phyloP scores from a whole-genome alignment of 2,329 filamentous ascomycete species.

The Cyphellophora attinorum region DNA sequence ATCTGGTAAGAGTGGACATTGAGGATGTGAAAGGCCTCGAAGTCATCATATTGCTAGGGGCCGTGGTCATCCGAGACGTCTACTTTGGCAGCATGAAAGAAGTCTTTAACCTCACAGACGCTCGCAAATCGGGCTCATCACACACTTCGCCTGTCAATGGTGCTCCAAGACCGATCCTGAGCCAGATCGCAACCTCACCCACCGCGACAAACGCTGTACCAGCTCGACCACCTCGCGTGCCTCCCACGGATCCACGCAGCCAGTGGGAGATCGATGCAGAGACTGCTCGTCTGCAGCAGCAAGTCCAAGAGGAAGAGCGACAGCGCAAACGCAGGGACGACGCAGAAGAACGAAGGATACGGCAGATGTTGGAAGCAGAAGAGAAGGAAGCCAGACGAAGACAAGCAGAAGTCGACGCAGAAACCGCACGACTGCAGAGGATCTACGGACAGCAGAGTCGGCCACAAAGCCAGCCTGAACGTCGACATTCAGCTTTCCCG shows the following conservation, averaged over 20 bases:
- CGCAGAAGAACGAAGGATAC: constrained; percentile 42
- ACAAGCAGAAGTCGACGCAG: constrained; percentile 56
- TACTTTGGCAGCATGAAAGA: constrained; percentile 59
- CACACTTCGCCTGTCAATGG: constrained; percentile 19
- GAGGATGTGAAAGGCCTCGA: constrained; percentile 92
- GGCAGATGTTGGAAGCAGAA: constrained; percentile 43
- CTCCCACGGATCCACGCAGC: constrained; percentile 38
- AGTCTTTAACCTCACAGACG: constrained; percentile 60
- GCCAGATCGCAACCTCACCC: constrained; percentile 17
- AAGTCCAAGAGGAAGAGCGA: constrained; percentile 32
- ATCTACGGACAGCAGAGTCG: constrained; percentile 36
- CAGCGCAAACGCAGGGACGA: constrained; percentile 37
- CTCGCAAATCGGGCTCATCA: constrained; percentile 10
- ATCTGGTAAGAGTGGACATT: constrained; percentile 79
- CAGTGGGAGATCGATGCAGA: constrained; percentile 45
- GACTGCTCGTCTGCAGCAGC: constrained; percentile 33
- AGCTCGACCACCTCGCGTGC: constrained; percentile 20
- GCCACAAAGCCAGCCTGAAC: constrained; percentile 2
- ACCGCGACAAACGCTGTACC: constrained; percentile 3
- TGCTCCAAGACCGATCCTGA: constrained; percentile 6
- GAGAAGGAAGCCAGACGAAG: constrained; percentile 40
- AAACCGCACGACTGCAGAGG: constrained; percentile 62
- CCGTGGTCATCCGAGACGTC: constrained; percentile 52
- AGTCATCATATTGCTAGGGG: constrained; percentile 59
- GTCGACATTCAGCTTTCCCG: constrained; percentile 1